Evolutionary conservation across 257 asterid genomes (phyloP), one percentile per base, ranked within the genome.

Genomic region (Phtheirospermum japonicum): DNA sequence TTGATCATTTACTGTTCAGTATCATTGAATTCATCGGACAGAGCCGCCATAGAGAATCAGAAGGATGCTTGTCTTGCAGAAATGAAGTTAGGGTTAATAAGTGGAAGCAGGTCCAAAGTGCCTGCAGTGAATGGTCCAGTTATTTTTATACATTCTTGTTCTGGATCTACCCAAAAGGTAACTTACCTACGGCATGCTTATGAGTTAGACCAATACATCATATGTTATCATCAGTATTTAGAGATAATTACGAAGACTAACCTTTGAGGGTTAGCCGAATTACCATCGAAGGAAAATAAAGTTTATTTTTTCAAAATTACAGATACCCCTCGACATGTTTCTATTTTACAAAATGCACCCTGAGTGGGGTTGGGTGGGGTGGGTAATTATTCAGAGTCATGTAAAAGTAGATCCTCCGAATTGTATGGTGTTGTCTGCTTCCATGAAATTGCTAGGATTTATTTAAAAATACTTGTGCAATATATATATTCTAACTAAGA

Each of bases 131-230:
- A 76, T 61, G 71, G 59, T 68, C 95, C 97, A 17, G 70, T 89
- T 61, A 45, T n/a, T 86, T 69, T 66, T 86, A 19, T 92, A 77
- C 75, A 61, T 92, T 73, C 80, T 89, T 72, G 95, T 89, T 81
- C 97, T 97, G 63, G 96, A 85, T 82, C 82, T 92, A 65, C 99
- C 99, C 16, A 92, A 89, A 76, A 85, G 99, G 99, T n/a, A n/a
- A n/a, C n/a, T n/a, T n/a, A n/a, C n/a, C n/a, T n/a, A n/a, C n/a
- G n/a, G n/a, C n/a, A n/a, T n/a, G n/a, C n/a, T n/a, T 92, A 58
- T n/a, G n/a, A 73, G 23, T n/a, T 48, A 66, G n/a, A 51, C 30
- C 59, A 26, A 9, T 28, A 60, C 51, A 55, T 54, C 49, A 5
- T 20, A 50, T 52, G 5, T 8, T 10, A 46, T 32, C 46, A 26